Percentiles rank a stretch among this genome's conserved stretches.
Evolutionary conservation across 345 rosid genomes (phyloP).

Genomic region (Mercurialis annua): DNA sequence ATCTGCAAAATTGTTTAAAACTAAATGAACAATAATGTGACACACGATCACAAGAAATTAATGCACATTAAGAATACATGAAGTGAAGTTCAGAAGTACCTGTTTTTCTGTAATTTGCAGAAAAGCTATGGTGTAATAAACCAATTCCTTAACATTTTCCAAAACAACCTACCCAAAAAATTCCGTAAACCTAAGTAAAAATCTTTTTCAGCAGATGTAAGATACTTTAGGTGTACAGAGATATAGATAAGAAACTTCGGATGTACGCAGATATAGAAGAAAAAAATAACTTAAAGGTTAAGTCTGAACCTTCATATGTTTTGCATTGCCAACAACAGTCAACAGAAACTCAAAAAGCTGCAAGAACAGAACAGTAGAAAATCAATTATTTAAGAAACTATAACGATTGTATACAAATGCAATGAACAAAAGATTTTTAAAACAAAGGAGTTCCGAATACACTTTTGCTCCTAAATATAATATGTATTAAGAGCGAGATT

Average conservation of each 20-base stretch:
- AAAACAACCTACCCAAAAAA: slow-evolving; percentile 46
- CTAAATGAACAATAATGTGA: not conserved
- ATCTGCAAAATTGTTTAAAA: not conserved
- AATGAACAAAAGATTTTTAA: slow-evolving; percentile 11
- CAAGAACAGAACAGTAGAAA: slow-evolving; percentile 25
- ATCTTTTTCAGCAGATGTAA: too few relatives aligned
- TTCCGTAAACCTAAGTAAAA: slow-evolving; percentile 2
- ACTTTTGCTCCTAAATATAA: not conserved
- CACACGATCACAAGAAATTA: not conserved
- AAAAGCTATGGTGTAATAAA: slow-evolving; percentile 69
- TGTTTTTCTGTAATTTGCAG: slow-evolving; percentile 90
- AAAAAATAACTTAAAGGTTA: slow-evolving; percentile 14
- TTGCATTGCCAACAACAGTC: slow-evolving; percentile 68
- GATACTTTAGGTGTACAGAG: slow-evolving; percentile 8
- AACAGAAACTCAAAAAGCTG: slow-evolving; percentile 90
- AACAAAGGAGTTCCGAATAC: not conserved
- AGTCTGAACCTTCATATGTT: slow-evolving; percentile 60
- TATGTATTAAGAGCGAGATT: not conserved
- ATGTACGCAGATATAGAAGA: slow-evolving; percentile 12
- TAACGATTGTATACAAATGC: not conserved
- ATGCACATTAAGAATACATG: not conserved
- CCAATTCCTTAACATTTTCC: slow-evolving; percentile 65
- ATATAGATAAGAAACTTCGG: not conserved
- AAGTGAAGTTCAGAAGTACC: slow-evolving; percentile 34
- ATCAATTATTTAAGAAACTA: slow-evolving; percentile 10